Percentiles rank a stretch among this genome's conserved stretches.
These are phyloP conservation scores for baker's yeast (Saccharomyces cerevisiae) DNA, from an alignment of 805 yeast genomes.

Conservation along the genomic window DNA sequence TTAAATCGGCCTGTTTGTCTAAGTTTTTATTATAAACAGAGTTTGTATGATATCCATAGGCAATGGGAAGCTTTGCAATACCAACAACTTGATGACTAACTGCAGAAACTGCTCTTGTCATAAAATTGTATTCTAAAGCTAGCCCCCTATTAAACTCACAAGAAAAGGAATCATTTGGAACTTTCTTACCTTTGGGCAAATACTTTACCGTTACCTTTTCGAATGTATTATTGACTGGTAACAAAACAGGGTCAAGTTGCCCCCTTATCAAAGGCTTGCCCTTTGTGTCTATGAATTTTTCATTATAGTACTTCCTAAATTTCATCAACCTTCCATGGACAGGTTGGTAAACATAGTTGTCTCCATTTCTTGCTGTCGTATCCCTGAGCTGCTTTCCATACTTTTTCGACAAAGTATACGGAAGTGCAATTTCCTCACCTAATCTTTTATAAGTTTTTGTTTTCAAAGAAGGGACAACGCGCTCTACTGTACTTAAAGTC, in stretches of 20 bases:
- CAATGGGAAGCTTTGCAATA: slow-evolving; percentile 31
- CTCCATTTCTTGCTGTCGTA: slow-evolving; percentile 26
- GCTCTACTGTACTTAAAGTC: slow-evolving; percentile 51
- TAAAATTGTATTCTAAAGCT: slow-evolving; percentile 35
- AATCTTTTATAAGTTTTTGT: slow-evolving; percentile 44
- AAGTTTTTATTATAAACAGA: slow-evolving; percentile 35
- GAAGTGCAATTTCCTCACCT: slow-evolving; percentile 42
- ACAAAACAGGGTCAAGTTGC: slow-evolving; percentile 53
- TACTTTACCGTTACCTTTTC: slow-evolving; percentile 37
- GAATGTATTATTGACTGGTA: slow-evolving; percentile 51
- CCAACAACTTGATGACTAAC: slow-evolving; percentile 21
- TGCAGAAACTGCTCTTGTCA: slow-evolving; percentile 33
- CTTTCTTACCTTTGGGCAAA: slow-evolving; percentile 40
- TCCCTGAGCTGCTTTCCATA: slow-evolving; percentile 32
- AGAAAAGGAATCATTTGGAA: slow-evolving; percentile 37
- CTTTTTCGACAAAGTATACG: slow-evolving; percentile 40
- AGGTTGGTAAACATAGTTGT: slow-evolving; percentile 38
- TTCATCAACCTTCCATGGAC: slow-evolving; percentile 39
- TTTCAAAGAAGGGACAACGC: slow-evolving; percentile 49
- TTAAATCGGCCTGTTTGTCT: slow-evolving; percentile 33
- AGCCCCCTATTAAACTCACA: slow-evolving; percentile 54
- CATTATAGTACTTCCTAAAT: slow-evolving; percentile 43
- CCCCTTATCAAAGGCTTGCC: slow-evolving; percentile 59
- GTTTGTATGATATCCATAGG: slow-evolving; percentile 30
- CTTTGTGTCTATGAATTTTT: slow-evolving; percentile 44